These are phyloP conservation scores for Falciphora oryzae DNA, from an alignment of 2,329 filamentous ascomycete genomes.

Conservation along the genomic window DNA sequence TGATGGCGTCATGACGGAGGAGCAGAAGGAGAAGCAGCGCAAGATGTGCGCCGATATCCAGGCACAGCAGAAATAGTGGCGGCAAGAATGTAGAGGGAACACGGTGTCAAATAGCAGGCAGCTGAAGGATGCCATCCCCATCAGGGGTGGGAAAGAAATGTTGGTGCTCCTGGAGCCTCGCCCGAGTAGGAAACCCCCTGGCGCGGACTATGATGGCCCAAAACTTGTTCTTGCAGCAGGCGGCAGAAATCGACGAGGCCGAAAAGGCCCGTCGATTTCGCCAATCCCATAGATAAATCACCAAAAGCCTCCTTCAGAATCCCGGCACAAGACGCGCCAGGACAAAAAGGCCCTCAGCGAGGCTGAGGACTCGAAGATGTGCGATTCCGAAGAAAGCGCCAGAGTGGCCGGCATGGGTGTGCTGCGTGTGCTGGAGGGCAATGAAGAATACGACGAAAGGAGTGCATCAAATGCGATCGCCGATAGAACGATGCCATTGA, in stretches of 20 bases:
- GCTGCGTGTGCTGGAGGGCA: neutral
- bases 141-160: neutral
- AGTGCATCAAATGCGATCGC: too few relatives aligned
- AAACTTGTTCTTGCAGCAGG: constrained; percentile 8
- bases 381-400: constrained; percentile 2
- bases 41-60: neutral
- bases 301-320: constrained; percentile 5
- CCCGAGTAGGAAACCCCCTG: constrained; percentile 7
- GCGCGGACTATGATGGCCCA: constrained; percentile 11
- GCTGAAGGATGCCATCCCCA: too few relatives aligned
- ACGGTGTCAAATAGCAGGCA: too few relatives aligned
- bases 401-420: neutral
- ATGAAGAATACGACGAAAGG: neutral
- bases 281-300: constrained; percentile 1
- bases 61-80: neutral
- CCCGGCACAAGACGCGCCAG: constrained; percentile 8
- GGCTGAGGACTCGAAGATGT: constrained; percentile 5
- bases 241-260: neutral
- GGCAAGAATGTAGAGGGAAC: too few relatives aligned
- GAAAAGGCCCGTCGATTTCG: neutral
- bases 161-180: constrained; percentile 11
- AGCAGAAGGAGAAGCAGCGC: neutral
- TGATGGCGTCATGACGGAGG: neutral
- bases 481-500: neutral
- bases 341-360: constrained; percentile 5